Conservation (phyloP, 106 monocot genomes). For the Agapanthus africanus region DNA sequence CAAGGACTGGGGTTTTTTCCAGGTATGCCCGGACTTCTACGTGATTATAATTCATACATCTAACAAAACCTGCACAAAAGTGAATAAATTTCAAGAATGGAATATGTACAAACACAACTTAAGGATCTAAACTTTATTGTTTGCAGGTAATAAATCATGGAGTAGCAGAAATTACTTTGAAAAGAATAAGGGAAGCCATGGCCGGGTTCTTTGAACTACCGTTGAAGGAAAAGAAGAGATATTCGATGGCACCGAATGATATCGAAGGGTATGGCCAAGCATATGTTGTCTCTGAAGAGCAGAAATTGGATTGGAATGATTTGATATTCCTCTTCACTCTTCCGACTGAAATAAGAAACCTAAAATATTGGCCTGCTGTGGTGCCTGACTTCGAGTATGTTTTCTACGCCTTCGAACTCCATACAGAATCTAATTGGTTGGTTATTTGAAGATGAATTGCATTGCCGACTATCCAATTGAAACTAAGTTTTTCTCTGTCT, state of each 20-base stretch:
- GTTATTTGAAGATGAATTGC: too few species aligned
- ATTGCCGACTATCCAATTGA: too few species aligned
- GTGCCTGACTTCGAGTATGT: constrained; percentile 15
- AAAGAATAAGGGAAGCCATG: constrained; percentile 2
- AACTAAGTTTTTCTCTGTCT: too few species aligned
- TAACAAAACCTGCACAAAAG: not conserved
- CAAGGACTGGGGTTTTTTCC: constrained; percentile 35
- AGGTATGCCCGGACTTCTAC: constrained; percentile 5
- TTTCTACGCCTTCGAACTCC: not conserved
- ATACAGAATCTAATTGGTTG: too few species aligned
- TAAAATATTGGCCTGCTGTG: constrained; percentile 14
- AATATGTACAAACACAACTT: not conserved
- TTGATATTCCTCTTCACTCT: constrained; percentile 2
- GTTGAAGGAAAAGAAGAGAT: constrained; percentile 18
- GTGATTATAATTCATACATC: not conserved
- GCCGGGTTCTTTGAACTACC: constrained; percentile 15
- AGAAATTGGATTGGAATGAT: constrained; percentile 29
- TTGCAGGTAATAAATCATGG: constrained; percentile 27
- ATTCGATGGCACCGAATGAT: constrained; percentile 22
- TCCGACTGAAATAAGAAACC: constrained; percentile 8
- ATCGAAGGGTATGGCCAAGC: constrained; percentile 25
- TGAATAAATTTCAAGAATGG: not conserved
- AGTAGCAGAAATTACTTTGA: constrained; percentile 2
- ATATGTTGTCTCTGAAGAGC: constrained; percentile 17
- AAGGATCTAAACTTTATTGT: too few species aligned